Evolutionary conservation across 202 grass and related monocot genomes (phyloP), one percentile per base, ranked within the genome.

Genomic region (Setaria italica): DNA sequence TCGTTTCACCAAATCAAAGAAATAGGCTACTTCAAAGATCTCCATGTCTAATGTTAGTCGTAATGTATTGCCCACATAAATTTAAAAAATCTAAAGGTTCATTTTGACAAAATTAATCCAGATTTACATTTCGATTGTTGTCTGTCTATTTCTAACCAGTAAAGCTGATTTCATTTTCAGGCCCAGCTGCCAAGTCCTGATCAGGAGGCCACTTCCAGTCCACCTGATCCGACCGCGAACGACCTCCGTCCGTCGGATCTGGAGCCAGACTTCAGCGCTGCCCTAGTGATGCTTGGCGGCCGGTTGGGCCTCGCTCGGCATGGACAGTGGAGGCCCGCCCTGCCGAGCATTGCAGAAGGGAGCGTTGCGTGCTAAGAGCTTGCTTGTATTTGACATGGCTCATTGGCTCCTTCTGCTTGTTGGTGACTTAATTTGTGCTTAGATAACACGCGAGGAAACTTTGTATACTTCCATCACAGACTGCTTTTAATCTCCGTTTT

Each of bases 261-360:
- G 3, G 78, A 84, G 25, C 45, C 35, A 10, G 2, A 62, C 39
- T 10, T 15, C 6, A 5, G 12, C 1, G 10, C 32, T 12, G 19
- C 45, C 1, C 56, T 57, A 57, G 71, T 80, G 35, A 69, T 82
- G 78, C 14, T 56, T 45, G 71, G 80, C 30, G 29, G 39, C 4
- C 69, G 56, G 25, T 33, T 82, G 3, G 50, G 70, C 63, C 45
- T 72, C 54, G 30, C 67, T 11, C 67, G 67, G 17, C 54, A 72
- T 3, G 16, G 62, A 13, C 89, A 87, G 12, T 90, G 77, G 81
- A 87, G 59, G 68, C 80, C 83, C 25, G 73, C 79, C 16, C 73
- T 92, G 56, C 72, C 85, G 30, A 85, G 85, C 85, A 91, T 91
- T 69, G 76, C 85, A 8, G 89, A 88, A 70, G 89, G 63, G 10